These are phyloP conservation scores for Colletotrichum cereale DNA, from an alignment of 2,329 filamentous ascomycete genomes.

Conservation along the genomic window DNA sequence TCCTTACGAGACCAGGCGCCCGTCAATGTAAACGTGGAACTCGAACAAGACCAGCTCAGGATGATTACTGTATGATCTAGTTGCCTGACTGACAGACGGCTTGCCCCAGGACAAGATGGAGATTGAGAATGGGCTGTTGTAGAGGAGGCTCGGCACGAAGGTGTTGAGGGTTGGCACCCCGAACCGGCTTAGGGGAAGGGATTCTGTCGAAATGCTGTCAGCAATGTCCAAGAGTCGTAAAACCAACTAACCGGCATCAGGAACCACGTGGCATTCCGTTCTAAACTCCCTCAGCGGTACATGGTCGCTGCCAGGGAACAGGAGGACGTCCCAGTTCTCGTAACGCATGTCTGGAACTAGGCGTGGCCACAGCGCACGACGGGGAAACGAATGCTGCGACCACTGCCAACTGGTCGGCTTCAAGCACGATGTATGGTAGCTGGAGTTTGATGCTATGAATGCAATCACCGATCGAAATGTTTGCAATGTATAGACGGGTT, in stretches of 20 bases:
- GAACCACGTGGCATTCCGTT: slow-evolving; percentile 79
- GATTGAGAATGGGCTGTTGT: slow-evolving; percentile 73
- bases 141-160: slow-evolving; percentile 75
- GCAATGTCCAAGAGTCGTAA: not conserved
- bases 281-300: slow-evolving; percentile 86
- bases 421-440: not conserved
- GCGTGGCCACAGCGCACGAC: slow-evolving; percentile 7
- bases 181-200: slow-evolving; percentile 59
- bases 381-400: not conserved
- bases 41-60: slow-evolving; percentile 72
- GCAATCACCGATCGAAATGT: not conserved
- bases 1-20: slow-evolving; percentile 70
- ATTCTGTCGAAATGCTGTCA: slow-evolving; percentile 56
- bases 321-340: slow-evolving; percentile 86
- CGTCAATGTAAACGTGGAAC: slow-evolving; percentile 77
- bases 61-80: slow-evolving; percentile 67
- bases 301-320: slow-evolving; percentile 77
- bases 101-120: slow-evolving; percentile 81
- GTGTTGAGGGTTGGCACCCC: slow-evolving; percentile 76
- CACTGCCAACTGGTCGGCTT: not conserved
- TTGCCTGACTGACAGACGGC: slow-evolving; percentile 69
- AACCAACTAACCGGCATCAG: slow-evolving; percentile 57
- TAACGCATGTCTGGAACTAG: slow-evolving; percentile 75
- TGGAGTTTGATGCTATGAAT: not conserved
- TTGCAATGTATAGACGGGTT: not conserved